Evolutionary conservation across 768 basidiomycete species (phyloP), one percentile per base, ranked within the genome.

Genomic region (Panaeolus cyanescens): DNA sequence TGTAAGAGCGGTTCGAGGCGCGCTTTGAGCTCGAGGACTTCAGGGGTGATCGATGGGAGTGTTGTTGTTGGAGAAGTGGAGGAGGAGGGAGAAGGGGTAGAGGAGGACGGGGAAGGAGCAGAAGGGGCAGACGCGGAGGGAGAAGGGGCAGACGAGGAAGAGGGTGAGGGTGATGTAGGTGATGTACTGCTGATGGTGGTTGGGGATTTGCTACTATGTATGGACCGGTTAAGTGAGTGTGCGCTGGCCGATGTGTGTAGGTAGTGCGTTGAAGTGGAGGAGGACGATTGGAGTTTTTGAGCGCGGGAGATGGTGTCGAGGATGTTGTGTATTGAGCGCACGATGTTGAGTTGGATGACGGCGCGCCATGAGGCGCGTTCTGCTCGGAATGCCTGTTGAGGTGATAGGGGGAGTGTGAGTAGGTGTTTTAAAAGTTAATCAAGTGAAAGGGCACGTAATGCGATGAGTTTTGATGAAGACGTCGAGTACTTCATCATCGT

Each of bases 271-370:
- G 45, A 50, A 15, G 64, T 28, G 17, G 68, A 60, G 53, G 67
- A 63, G 20, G 63, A 55, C 19, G 58, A 39, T 10, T 66, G 61
- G 53, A 59, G 54, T 53, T 67, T 64, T 55, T 75, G 72, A 12
- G 72, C 72, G 34, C 73, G 72, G 20, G 75, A 70, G 62, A 89
- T 79, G 15, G 83, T 80, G 56, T 88, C 83, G 57, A 88, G 78
- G 66, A 90, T 87, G 50, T 83, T 78, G 33, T 83, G 85, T 39
- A 90, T 77, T 17, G 88, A 89, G 33, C 85, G 86, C 36, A 89
- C 87, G 42, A 91, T 75, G 70, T 90, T 91, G 63, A 90, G 82
- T 59, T 89, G 88, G 55, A 91, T 85, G 62, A 91, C 83, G 40
- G 82, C 78, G 61, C 85, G 76, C 89, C 89, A 91, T 8, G 86